Base-by-base conservation (phyloP, 257 asterid species). In the Ocimum tenuiflorum region DNA sequence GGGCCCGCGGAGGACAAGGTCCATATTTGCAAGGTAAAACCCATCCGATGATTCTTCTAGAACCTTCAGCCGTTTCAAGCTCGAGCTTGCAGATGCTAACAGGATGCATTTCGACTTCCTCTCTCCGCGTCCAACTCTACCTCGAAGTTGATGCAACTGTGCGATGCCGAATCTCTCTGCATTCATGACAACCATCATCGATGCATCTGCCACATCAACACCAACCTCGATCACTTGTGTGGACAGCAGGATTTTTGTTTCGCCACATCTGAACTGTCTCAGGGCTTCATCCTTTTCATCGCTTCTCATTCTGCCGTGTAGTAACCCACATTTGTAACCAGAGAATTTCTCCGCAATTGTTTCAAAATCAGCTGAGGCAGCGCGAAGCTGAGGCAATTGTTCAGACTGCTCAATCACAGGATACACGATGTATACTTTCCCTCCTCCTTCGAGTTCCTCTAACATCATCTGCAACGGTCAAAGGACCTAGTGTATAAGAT, bases 121-220 rank as follows among this genome's bases (percentile, higher is more conserved):
- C 74, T 81, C 88, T 56, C 99, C 97, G 13, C 97, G 88, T 7
- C 99, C 99, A 4, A 92, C 99, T 43, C 99, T 81, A 20, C 99
- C 97, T 64, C 99, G 81, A 17, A 92, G 91, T 67, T 92, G 99
- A 75, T 92, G 99, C 54, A 92, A 60, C 41, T 92, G 99, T 6
- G 97, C 97, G 0, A 92, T 86, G 29, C 98, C 99, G 45, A 89
- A 89, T 77, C 97, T 78, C 81, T 92, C 99, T 3, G 97, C 84
- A 72, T 92, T 92, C 99, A 92, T 87, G 7, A 89, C 96, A 41
- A 92, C 99, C 97, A 92, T 92, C 97, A 89, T 87, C 60, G 99
- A 84, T 39, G 99, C 99, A 76, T 87, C 97, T 7, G 97, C 96
- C 46, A 89, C 86, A 46, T 92, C 99, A 11, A 92, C 99, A 49